Evolutionary conservation across 768 basidiomycete species (phyloP).

Genomic region (Suillus weaverae): DNA sequence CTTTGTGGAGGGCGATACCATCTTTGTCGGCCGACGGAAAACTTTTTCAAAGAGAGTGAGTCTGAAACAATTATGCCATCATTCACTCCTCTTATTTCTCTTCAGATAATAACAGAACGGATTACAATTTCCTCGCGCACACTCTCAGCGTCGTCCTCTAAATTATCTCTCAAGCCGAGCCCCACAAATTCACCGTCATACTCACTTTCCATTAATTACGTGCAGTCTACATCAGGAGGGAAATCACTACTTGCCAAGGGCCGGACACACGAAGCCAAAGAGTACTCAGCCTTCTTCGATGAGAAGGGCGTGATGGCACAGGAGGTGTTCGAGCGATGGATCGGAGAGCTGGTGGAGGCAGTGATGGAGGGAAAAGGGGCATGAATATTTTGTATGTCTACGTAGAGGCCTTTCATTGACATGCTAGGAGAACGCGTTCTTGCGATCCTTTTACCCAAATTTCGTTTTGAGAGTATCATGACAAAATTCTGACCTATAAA

Average conservation of each 20-base stretch:
- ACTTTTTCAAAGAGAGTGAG: conserved; percentile 83
- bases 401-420: neutral
- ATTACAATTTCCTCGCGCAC: conserved; percentile 77
- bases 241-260: conserved; percentile 81
- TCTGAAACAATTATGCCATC: conserved; percentile 10
- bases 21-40: conserved; percentile 90
- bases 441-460: neutral
- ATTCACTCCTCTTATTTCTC: conserved; percentile 7
- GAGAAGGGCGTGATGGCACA: conserved; percentile 77
- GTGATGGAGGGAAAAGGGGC: conserved; percentile 69
- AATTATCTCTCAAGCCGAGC: conserved; percentile 14
- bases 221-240: conserved; percentile 80
- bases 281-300: conserved; percentile 80
- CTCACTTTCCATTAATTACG: conserved; percentile 63
- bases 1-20: conserved; percentile 78
- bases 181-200: conserved; percentile 63
- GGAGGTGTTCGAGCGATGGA: conserved; percentile 74
- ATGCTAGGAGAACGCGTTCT: neutral
- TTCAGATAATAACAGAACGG: conserved; percentile 86
- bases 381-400: conserved; percentile 21
- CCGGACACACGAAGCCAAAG: conserved; percentile 53
- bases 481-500: too few species aligned
- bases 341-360: conserved; percentile 68
- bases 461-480: too few species aligned
- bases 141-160: conserved; percentile 43